Conservation (phyloP, 208 protist genomes). For the Vickermania ingenoplastis region DNA sequence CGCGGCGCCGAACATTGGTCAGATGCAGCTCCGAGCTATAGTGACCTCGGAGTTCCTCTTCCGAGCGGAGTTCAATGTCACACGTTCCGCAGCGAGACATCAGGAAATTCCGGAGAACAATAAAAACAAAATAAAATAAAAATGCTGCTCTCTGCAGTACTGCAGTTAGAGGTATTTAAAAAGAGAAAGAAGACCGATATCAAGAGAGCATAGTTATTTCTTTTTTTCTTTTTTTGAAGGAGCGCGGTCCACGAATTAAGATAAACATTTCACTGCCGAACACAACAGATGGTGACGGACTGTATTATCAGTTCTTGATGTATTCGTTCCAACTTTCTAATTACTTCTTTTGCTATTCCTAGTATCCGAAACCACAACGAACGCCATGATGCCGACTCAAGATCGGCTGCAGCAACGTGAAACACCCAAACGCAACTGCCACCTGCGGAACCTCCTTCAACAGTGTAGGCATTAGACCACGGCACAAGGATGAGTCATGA, state of each 20-base stretch:
- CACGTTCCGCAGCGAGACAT: conserved; percentile 77
- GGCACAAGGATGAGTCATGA: conserved; percentile 83
- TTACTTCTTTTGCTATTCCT: conserved; percentile 4
- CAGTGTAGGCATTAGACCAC: conserved; percentile 61
- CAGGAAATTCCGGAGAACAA: background rate
- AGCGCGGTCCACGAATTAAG: too few species aligned
- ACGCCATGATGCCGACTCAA: conserved; percentile 67
- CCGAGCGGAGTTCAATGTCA: conserved; percentile 39
- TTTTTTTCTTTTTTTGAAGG: too few species aligned
- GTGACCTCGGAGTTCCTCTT: conserved; percentile 46
- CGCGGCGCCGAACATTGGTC: conserved; percentile 74
- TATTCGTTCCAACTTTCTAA: too few species aligned
- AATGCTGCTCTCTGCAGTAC: too few species aligned
- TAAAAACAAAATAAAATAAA: background rate
- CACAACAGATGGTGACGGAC: too few species aligned
- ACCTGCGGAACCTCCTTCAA: conserved; percentile 86
- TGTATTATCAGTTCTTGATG: too few species aligned
- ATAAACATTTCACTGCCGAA: too few species aligned
- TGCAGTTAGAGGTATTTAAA: too few species aligned
- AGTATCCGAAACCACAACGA: conserved; percentile 85
- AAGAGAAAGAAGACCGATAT: too few species aligned
- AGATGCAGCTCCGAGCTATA: conserved; percentile 76
- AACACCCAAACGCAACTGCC: conserved; percentile 70
- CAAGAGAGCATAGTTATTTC: too few species aligned
- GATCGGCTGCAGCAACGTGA: conserved; percentile 70